Percentiles rank a stretch among this genome's conserved stretches.
phyloP scores from a whole-genome alignment of 177 flowering plant genomes.

The Vitis hybrid region DNA sequence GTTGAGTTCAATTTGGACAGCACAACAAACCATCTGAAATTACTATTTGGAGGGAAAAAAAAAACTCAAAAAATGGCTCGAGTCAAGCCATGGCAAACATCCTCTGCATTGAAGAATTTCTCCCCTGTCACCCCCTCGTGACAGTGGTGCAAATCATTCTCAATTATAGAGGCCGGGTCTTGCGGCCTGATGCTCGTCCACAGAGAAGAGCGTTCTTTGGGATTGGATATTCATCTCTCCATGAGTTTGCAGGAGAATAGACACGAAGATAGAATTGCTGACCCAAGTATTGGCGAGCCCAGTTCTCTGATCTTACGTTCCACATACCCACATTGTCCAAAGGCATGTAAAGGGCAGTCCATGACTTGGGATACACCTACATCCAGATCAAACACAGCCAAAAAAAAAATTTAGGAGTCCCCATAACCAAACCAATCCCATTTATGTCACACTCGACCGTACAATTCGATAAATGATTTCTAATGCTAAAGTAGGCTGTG shows the following conservation, averaged over 20 bases:
- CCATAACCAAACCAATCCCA: no score
- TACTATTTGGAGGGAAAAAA: neutral
- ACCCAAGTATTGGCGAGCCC: constrained; percentile 75
- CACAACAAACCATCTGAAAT: neutral
- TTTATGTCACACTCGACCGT: no score
- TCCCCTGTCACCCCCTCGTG: constrained; percentile 26
- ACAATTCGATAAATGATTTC: no score
- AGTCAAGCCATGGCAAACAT: neutral
- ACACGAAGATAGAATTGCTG: constrained; percentile 73
- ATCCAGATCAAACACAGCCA: neutral
- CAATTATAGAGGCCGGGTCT: constrained; percentile 23
- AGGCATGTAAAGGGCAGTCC: constrained; percentile 67
- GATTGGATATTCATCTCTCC: constrained; percentile 63
- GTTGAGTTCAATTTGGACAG: neutral
- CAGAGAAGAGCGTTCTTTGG: constrained; percentile 66
- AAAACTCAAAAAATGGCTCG: neutral
- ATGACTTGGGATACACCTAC: constrained; percentile 68
- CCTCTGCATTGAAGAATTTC: neutral
- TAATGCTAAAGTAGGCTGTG: no score
- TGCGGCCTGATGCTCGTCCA: constrained; percentile 60
- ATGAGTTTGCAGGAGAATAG: constrained; percentile 46
- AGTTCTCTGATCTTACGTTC: constrained; percentile 65
- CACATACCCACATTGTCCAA: constrained; percentile 79
- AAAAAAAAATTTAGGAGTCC: neutral
- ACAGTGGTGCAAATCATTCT: neutral